phyloP scores from a whole-genome alignment of 2,329 filamentous ascomycete species.

The Cytospora piceicola region DNA sequence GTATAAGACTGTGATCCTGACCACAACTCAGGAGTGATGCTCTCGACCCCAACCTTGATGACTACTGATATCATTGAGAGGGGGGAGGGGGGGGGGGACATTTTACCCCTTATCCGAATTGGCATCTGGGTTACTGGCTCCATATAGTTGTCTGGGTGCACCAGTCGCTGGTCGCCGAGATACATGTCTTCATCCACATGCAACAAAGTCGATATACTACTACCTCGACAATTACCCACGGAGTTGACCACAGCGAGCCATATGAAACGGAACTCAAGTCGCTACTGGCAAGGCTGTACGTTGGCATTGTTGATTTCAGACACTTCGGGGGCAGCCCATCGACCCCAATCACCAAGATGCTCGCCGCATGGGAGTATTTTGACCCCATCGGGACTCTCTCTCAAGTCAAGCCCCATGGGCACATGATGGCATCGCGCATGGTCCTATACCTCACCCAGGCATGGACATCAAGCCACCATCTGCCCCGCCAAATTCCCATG shows the following conservation, averaged over 20 bases:
- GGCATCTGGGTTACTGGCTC: too few relatives aligned
- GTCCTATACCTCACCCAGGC: constrained; percentile 18
- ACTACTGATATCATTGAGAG: too few relatives aligned
- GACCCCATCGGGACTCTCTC: constrained; percentile 13
- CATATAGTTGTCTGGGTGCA: too few relatives aligned
- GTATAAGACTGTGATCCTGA: too few relatives aligned
- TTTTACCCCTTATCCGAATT: too few relatives aligned
- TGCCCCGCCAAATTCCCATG: not conserved
- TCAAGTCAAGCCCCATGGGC: constrained; percentile 7
- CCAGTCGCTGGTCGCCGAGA: constrained; percentile 3
- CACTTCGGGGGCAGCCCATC: constrained; percentile 44
- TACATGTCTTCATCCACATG: not conserved
- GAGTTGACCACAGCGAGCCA: not conserved
- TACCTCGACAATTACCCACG: too few relatives aligned
- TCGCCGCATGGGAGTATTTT: constrained; percentile 24
- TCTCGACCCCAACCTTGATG: too few relatives aligned
- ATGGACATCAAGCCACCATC: not conserved
- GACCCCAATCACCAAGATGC: constrained; percentile 7
- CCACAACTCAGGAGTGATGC: too few relatives aligned
- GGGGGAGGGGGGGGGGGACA: too few relatives aligned
- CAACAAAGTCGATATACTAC: not conserved
- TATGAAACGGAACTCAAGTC: not conserved
- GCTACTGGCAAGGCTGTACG: constrained; percentile 10
- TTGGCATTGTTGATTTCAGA: constrained; percentile 6
- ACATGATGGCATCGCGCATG: constrained; percentile 25